Evolutionary conservation across 306 rosid species (phyloP), one percentile per base, ranked within the genome.

Genomic region (Acmispon strigosus): DNA sequence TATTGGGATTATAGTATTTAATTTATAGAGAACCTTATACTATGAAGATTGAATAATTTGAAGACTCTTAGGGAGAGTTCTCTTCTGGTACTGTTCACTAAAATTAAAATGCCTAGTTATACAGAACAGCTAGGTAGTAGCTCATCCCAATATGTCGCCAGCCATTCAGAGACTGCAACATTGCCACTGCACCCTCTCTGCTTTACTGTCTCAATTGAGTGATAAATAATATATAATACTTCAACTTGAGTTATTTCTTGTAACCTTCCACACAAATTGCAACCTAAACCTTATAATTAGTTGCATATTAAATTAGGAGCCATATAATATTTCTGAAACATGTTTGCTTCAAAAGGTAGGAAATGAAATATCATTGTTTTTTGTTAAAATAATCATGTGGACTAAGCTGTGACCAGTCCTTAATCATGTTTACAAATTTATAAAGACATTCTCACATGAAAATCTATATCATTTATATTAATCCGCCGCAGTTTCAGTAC

Each of bases 111-210:
- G 65, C 22, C 9, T 6, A 12, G 49, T 17, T 19, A 62, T 32
- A 54, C 24, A 74, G 29, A 78, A 60, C 83, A 75, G 78, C 83
- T 60, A 61, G 24, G 69, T 10, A 11, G 77, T 76, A 78, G 72
- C 86, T 57, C 83, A 74, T 82, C 56, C 78, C 80, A 74, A 70
- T 55, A 52, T 63, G 72, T 77, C 11, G 71, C 78, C 86, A 69
- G 77, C 77, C 82, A 61, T 77, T 69, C 43, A 72, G 68, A 51
- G 51, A 42, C 66, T 69, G 75, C 66, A 69, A 53, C 65, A 51
- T 60, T 59, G 67, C 45, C 45, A 62, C 61, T 34, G 42, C 48
- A 50, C 59, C 27, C 37, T 22, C 32, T 62, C 41, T 19, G 74
- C 65, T 52, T 54, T 60, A 42, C 8, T 66, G 62, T 43, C 61